phyloP scores from a whole-genome alignment of 2,329 filamentous ascomycete genomes.

The Trichoderma sp. region DNA sequence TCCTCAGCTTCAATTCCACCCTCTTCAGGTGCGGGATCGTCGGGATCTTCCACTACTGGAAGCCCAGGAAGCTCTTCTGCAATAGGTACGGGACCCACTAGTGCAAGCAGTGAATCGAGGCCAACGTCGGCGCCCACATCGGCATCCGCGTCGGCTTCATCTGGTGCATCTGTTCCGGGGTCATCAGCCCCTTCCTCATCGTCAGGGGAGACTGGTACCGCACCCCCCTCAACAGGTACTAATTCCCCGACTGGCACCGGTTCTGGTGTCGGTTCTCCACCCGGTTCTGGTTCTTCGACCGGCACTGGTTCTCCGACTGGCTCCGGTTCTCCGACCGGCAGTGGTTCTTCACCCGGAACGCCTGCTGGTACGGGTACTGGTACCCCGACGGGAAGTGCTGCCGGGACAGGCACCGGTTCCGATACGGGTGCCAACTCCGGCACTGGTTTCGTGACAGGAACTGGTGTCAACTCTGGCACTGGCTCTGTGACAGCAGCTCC shows the following conservation, averaged over 20 bases:
- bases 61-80: conserved; percentile 5
- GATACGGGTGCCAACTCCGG: neutral
- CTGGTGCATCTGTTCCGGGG: neutral
- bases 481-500: neutral
- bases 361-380: neutral
- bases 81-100: conserved; percentile 12
- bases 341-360: neutral
- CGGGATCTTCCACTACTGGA: neutral
- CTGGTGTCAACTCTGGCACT: neutral
- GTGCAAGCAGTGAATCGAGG: conserved; percentile 7
- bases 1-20: conserved; percentile 2
- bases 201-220: neutral
- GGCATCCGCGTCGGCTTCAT: neutral
- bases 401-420: neutral
- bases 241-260: conserved; percentile 10
- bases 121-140: conserved; percentile 1
- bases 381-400: neutral
- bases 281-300: neutral
- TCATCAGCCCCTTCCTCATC: conserved; percentile 5
- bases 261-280: conserved; percentile 1
- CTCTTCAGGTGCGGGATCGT: neutral
- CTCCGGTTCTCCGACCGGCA: neutral
- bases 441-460: neutral
- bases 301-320: neutral
- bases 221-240: conserved; percentile 9